Percentiles rank a stretch among this genome's conserved stretches.
phyloP scores from a whole-genome alignment of 2,329 filamentous ascomycete genomes.

The Didymellaceae sp. region DNA sequence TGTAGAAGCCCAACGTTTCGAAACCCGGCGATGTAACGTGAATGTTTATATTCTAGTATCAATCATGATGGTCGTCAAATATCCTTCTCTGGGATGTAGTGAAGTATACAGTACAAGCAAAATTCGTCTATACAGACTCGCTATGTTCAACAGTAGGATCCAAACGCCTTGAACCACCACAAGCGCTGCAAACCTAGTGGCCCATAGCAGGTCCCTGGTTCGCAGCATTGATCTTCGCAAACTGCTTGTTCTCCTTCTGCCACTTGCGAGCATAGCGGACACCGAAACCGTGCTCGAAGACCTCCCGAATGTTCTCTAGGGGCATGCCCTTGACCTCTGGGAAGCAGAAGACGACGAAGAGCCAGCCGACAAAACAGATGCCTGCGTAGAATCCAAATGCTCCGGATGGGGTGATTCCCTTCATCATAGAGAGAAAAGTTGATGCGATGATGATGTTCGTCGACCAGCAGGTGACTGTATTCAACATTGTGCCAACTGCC shows the following conservation, averaged over 20 bases:
- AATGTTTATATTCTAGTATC: slow-evolving; percentile 11
- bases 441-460: slow-evolving; percentile 48
- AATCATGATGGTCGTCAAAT: slow-evolving; percentile 3
- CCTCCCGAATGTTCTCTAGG: slow-evolving; percentile 44
- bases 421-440: slow-evolving; percentile 51
- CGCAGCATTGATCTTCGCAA: slow-evolving; percentile 35
- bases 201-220: slow-evolving; percentile 27
- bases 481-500: slow-evolving; percentile 48
- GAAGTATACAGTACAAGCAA: no score
- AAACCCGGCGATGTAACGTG: no score
- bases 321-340: slow-evolving; percentile 47
- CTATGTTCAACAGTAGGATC: not conserved
- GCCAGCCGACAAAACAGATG: slow-evolving; percentile 47
- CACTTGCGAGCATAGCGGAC: slow-evolving; percentile 44
- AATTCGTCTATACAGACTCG: not conserved
- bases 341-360: slow-evolving; percentile 47
- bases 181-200: slow-evolving; percentile 17
- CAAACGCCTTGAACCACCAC: not conserved
- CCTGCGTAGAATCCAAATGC: slow-evolving; percentile 50
- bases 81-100: slow-evolving; percentile 5
- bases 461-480: slow-evolving; percentile 43
- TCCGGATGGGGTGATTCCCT: slow-evolving; percentile 45
- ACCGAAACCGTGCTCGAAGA: slow-evolving; percentile 47
- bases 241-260: slow-evolving; percentile 48
- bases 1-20: no score